Base-by-base conservation (phyloP, 2,329 filamentous ascomycete genomes). In the Colletotrichum aenigma region DNA sequence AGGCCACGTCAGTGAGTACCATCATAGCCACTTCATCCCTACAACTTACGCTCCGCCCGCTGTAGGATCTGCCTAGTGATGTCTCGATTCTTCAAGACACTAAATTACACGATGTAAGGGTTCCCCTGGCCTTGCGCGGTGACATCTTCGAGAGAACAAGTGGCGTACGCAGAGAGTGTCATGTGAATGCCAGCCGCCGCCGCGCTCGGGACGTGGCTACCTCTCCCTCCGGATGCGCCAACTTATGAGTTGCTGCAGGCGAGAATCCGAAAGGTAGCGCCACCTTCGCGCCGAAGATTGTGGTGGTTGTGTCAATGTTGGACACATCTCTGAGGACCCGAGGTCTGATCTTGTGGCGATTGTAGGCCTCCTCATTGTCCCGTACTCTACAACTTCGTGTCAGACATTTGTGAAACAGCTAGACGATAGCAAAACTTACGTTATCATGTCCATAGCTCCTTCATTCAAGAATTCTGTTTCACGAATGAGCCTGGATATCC, bases 21-120 rank as follows among this genome's bases (percentile, higher is more conserved):
- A 38, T 38, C 36, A 1, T 1, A 38, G 36, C 36, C 0, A 9
- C 18, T 18, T 18, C 36, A 5, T 0, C 34, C 34, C 0, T 16
- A 1, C 0, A 6, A 26, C 52, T 26, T 56, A 56, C 52, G 52
- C 52, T 56, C 24, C 15, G 56, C 56, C 5, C 56, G 13, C 28
- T 60, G 56, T 1, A 60, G 16, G 18, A 60, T 60, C 56, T 60
- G 56, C 0, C 24, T 28, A 15, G 24, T 60, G 56, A 60, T 12
- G 9, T 28, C 24, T 28, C 16, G 56, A 28, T 60, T 30, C 8
- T 32, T 60, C 15, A 60, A 4, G 7, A 60, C 18, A 24, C 56
- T 28, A 0, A 28, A 28, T 0, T 60, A 26, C 56, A 60, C 32
- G 24, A 60, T 28, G 4, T 60, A 60, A 0, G 56, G 56, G 18